phyloP scores from a whole-genome alignment of 495 filamentous ascomycete species.

The Poronia punctata region DNA sequence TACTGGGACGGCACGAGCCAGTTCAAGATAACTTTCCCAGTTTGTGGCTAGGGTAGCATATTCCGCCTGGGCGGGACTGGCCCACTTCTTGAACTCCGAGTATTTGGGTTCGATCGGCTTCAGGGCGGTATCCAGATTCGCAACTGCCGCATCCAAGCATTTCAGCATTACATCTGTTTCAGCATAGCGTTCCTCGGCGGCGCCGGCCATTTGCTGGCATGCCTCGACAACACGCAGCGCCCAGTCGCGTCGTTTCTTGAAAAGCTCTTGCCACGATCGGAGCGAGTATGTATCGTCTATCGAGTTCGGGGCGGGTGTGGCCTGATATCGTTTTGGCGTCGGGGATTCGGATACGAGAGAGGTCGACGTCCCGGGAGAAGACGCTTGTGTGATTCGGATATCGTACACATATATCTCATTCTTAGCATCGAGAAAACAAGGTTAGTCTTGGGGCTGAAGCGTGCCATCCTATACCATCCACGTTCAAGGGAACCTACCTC shows the following conservation, averaged over 20 bases:
- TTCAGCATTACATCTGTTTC: constrained; percentile 67
- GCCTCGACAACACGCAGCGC: constrained; percentile 59
- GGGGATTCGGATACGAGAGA: constrained; percentile 44
- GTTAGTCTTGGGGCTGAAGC: not conserved
- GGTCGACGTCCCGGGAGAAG: constrained; percentile 30
- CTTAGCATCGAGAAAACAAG: constrained; percentile 34
- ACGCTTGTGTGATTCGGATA: constrained; percentile 53
- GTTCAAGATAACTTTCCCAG: constrained; percentile 61
- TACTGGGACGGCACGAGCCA: constrained; percentile 54
- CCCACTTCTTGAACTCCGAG: constrained; percentile 65
- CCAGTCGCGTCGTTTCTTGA: constrained; percentile 67
- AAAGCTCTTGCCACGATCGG: constrained; percentile 75
- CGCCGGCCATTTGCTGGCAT: constrained; percentile 51
- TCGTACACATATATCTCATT: constrained; percentile 86
- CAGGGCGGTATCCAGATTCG: constrained; percentile 73
- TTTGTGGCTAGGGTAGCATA: constrained; percentile 56
- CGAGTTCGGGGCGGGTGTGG: constrained; percentile 61
- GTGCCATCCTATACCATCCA: not conserved
- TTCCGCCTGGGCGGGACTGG: constrained; percentile 60
- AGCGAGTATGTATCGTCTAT: constrained; percentile 66
- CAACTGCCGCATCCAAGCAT: constrained; percentile 67
- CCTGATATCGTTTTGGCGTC: constrained; percentile 50
- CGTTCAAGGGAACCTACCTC: constrained; percentile 54
- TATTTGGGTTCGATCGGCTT: constrained; percentile 67
- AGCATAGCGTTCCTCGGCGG: constrained; percentile 41